Evolutionary conservation across 306 rosid genomes (phyloP).

Genomic region (Coriaria nepalensis): DNA sequence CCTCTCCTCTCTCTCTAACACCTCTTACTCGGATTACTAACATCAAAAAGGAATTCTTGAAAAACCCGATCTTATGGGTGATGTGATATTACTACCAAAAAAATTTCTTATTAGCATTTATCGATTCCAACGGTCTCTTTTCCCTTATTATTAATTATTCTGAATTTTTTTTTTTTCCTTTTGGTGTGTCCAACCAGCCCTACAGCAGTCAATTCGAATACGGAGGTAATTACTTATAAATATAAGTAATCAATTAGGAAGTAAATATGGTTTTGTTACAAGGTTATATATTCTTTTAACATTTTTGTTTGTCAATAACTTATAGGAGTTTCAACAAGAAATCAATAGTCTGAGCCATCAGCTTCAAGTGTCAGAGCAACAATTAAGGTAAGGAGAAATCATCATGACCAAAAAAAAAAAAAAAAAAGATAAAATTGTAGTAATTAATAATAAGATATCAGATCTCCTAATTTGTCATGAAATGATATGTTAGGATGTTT

Average conservation of each 20-base stretch:
- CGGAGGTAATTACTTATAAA: conserved; percentile 22
- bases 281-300: not conserved
- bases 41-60: not conserved
- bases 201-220: conserved; percentile 19
- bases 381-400: conserved; percentile 37
- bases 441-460: too few relatives aligned
- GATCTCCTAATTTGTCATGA: not conserved
- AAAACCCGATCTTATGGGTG: too few relatives aligned
- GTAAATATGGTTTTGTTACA: conserved; percentile 1
- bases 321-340: conserved; percentile 69
- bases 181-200: conserved; percentile 18
- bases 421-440: not conserved
- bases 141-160: too few relatives aligned
- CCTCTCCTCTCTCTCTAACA: conserved; percentile 4
- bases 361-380: conserved; percentile 68
- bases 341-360: conserved; percentile 53
- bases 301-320: too few relatives aligned
- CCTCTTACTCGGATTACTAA: too few relatives aligned
- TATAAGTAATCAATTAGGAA: not conserved
- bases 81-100: too few relatives aligned
- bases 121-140: too few relatives aligned
- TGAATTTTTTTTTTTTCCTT: not conserved
- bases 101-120: too few relatives aligned
- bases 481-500: conserved; percentile 24
- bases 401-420: not conserved